Evolutionary conservation across 129 eudicot genomes (phyloP).

Genomic region (Heracleum sosnowskyi): DNA sequence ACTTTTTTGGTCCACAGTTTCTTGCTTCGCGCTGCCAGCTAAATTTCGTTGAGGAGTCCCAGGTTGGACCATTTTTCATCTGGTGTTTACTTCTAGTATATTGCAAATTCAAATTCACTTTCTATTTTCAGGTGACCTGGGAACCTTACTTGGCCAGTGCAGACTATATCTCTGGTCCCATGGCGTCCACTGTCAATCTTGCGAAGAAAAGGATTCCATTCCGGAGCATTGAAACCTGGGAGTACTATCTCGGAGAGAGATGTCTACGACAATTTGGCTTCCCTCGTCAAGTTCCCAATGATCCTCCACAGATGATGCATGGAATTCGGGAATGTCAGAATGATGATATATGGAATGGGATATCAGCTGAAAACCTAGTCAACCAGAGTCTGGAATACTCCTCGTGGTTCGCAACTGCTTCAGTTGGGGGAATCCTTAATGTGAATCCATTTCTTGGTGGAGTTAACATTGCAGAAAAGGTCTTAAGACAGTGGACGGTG

Average conservation of each 20-base stretch:
- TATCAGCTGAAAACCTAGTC: background rate
- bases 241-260: constrained; percentile 16
- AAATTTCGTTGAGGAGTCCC: constrained; percentile 4
- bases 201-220: constrained; percentile 12
- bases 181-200: background rate
- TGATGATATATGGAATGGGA: constrained; percentile 6
- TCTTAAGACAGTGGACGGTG: constrained; percentile 11
- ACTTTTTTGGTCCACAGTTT: constrained; percentile 2
- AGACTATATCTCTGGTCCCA: background rate
- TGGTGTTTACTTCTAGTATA: background rate
- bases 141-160: constrained; percentile 1
- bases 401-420: constrained; percentile 6
- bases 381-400: background rate
- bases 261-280: constrained; percentile 7
- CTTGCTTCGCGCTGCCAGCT: constrained; percentile 11
- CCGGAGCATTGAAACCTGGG: constrained; percentile 12
- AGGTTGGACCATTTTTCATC: constrained; percentile 3
- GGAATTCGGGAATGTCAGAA: background rate
- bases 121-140: constrained; percentile 13
- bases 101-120: background rate
- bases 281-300: constrained; percentile 7
- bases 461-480: constrained; percentile 1
- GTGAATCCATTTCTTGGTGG: constrained; percentile 12
- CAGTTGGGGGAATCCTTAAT: constrained; percentile 11
- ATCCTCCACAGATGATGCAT: constrained; percentile 10